These are phyloP conservation scores for Sporobolomyces roseus DNA, from an alignment of 768 basidiomycete genomes.

Conservation along the genomic window DNA sequence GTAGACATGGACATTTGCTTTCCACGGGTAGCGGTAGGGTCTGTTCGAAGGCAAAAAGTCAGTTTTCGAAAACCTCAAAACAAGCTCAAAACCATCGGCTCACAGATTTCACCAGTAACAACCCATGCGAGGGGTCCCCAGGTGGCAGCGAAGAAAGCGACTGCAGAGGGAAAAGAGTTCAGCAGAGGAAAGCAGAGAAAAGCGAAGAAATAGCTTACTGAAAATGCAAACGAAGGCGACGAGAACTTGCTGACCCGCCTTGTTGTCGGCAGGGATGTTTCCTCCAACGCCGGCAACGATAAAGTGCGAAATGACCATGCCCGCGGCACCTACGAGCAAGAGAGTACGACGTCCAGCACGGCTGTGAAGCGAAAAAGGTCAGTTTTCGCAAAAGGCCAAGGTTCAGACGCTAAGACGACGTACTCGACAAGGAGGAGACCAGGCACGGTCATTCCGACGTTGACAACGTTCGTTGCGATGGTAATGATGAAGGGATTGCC, in stretches of 20 bases:
- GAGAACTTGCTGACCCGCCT: conserved; percentile 51
- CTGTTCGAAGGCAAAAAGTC: not conserved
- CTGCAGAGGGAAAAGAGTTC: not conserved
- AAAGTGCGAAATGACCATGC: conserved; percentile 78
- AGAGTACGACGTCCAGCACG: conserved; percentile 7
- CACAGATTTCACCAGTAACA: conserved; percentile 66
- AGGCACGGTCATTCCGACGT: conserved; percentile 46
- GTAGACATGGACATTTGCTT: conserved; percentile 72
- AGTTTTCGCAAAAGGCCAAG: too few species aligned
- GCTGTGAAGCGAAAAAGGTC: too few species aligned
- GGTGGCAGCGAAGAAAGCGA: conserved; percentile 51
- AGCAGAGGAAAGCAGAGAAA: not conserved
- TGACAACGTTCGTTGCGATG: conserved; percentile 70
- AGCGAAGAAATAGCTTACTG: not conserved
- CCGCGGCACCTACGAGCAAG: conserved; percentile 67
- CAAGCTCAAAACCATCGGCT: conserved; percentile 65
- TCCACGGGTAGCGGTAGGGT: conserved; percentile 54
- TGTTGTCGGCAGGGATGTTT: conserved; percentile 49
- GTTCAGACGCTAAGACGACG: too few species aligned
- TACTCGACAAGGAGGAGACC: conserved; percentile 2
- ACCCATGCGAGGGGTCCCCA: conserved; percentile 62
- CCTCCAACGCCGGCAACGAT: conserved; percentile 66
- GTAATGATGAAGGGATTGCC: conserved; percentile 61
- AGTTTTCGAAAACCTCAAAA: conserved; percentile 60
- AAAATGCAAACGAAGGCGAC: conserved; percentile 35